Conservation (phyloP, 192 early-diverging fungal species). For the Fimicolochytrium jonesii region DNA sequence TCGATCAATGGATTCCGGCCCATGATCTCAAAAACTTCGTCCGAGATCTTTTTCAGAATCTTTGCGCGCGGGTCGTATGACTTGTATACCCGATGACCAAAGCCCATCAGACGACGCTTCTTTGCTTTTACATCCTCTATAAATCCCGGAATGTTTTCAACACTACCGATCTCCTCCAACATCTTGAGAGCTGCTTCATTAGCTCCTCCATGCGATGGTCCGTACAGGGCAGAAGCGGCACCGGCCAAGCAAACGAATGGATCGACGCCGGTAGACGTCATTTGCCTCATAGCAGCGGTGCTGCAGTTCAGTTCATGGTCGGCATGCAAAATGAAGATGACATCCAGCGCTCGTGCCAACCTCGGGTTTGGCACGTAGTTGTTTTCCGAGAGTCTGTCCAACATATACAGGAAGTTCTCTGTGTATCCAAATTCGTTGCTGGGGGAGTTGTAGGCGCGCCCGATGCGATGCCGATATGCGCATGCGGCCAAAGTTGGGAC, state of each 20-base stretch:
- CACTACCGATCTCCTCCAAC: constrained; percentile 49
- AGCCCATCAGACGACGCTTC: constrained; percentile 54
- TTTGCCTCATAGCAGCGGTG: constrained; percentile 63
- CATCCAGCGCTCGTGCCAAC: constrained; percentile 58
- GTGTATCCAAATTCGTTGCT: constrained; percentile 51
- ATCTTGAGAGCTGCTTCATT: constrained; percentile 42
- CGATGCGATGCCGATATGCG: constrained; percentile 58
- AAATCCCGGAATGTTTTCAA: constrained; percentile 54
- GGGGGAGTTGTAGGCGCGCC: constrained; percentile 49
- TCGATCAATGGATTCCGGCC: constrained; percentile 59
- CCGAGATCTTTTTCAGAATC: constrained; percentile 54
- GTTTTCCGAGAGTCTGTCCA: constrained; percentile 56
- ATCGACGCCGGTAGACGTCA: constrained; percentile 58
- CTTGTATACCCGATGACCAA: constrained; percentile 60
- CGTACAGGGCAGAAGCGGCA: constrained; percentile 62
- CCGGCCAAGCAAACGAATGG: constrained; percentile 25
- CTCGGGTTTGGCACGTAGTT: constrained; percentile 57
- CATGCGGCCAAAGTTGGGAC: constrained; percentile 65
- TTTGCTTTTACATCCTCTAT: constrained; percentile 58
- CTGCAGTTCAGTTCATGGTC: constrained; percentile 39
- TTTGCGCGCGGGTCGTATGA: constrained; percentile 63
- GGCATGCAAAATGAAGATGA: constrained; percentile 68
- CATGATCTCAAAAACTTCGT: constrained; percentile 64
- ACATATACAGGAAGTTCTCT: constrained; percentile 68
- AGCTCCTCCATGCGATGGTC: constrained; percentile 60